Evolutionary conservation across 2,329 filamentous ascomycete species (phyloP).

Genomic region (Aspergillus chevalieri): DNA sequence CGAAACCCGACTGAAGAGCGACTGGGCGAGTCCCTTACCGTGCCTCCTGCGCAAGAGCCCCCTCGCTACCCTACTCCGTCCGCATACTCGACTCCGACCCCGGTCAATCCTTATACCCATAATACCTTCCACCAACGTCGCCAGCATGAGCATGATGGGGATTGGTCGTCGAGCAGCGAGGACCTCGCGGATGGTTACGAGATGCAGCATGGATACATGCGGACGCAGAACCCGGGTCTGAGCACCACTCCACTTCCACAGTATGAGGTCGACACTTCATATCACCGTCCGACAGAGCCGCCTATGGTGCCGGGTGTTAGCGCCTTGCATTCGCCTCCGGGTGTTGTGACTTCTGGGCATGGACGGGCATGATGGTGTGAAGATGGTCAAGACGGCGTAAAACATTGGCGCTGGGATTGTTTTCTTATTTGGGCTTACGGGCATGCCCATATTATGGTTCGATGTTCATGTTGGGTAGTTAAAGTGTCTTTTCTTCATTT

Average conservation of each 20-base stretch:
- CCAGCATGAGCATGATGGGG: slow-evolving; percentile 21
- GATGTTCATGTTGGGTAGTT: neutral
- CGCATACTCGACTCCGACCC: slow-evolving; percentile 11
- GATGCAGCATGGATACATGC: slow-evolving; percentile 28
- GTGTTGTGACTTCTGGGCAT: slow-evolving; percentile 1
- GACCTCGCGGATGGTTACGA: slow-evolving; percentile 31
- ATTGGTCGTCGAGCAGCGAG: slow-evolving; percentile 34
- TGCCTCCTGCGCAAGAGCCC: neutral
- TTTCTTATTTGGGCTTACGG: neutral
- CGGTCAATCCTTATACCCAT: slow-evolving; percentile 20
- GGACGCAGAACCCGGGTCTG: slow-evolving; percentile 17
- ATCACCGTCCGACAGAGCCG: slow-evolving; percentile 19
- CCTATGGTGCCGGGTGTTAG: slow-evolving; percentile 3
- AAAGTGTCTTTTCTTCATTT: neutral
- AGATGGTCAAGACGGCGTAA: neutral
- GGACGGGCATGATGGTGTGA: neutral
- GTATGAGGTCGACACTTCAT: slow-evolving; percentile 24
- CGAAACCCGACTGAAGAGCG: slow-evolving; percentile 28
- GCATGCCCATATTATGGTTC: neutral
- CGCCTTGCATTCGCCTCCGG: slow-evolving; percentile 7
- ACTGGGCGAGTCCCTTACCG: slow-evolving; percentile 6
- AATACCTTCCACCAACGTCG: slow-evolving; percentile 20
- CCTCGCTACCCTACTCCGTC: slow-evolving; percentile 5
- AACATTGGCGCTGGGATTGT: slow-evolving; percentile 1
- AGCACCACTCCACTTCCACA: slow-evolving; percentile 11